Percentiles rank a stretch among this genome's conserved stretches.
These are phyloP conservation scores for Pseudonitzschia delicatissima DNA, from an alignment of 108 stramenopile genomes.

Conservation along the genomic window DNA sequence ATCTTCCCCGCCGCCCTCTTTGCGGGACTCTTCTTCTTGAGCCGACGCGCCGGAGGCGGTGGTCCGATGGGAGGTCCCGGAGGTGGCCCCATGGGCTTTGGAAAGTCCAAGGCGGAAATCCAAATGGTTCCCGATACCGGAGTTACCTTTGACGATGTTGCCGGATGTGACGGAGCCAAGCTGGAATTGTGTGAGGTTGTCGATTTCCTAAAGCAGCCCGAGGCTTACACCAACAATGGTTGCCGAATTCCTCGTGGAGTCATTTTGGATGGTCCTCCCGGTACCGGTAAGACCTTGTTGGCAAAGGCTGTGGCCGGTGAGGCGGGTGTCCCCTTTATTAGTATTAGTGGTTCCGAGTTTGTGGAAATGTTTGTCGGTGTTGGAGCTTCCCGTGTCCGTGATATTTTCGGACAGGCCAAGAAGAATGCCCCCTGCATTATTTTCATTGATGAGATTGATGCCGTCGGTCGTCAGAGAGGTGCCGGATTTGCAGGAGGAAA, in stretches of 20 bases:
- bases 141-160: constrained; percentile 94
- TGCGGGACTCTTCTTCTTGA: constrained; percentile 91
- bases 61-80: constrained; percentile 58
- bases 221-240: constrained; percentile 83
- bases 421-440: constrained; percentile 95
- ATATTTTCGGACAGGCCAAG: constrained; percentile 93
- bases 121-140: constrained; percentile 87
- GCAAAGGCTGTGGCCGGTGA: constrained; percentile 98
- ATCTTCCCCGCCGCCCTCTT: constrained; percentile 86
- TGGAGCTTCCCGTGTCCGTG: constrained; percentile 94
- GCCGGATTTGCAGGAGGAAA: constrained; percentile 93
- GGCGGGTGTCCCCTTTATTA: constrained; percentile 96
- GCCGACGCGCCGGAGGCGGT: constrained; percentile 67
- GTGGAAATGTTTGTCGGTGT: constrained; percentile 99
- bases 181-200: constrained; percentile 93
- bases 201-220: constrained; percentile 95
- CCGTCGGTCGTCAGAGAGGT: constrained; percentile 90
- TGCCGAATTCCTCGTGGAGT: constrained; percentile 81
- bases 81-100: constrained; percentile 82
- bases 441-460: constrained; percentile 98
- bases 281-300: constrained; percentile 89
- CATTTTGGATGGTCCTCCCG: constrained; percentile 83
- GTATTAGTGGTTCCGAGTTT: constrained; percentile 93
- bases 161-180: constrained; percentile 95
- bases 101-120: constrained; percentile 86